Evolutionary conservation across 352 stramenopile genomes (phyloP), one percentile per base, ranked within the genome.

Genomic region (Globisporangium canariense): DNA sequence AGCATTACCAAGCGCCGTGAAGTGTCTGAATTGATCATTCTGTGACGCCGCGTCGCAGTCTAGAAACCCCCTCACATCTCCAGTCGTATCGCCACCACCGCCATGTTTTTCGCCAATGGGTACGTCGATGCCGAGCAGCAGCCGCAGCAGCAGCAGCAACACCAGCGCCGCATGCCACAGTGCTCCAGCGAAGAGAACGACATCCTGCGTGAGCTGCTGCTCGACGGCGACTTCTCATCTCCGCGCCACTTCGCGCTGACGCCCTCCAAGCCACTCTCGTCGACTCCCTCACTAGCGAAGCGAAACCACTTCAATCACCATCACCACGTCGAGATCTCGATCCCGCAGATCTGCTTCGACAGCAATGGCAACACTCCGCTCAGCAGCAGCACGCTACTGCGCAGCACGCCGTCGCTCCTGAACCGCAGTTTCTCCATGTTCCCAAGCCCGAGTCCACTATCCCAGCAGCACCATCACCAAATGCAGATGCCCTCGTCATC

Each of bases 81-180:
- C 50, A 8, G 25, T 28, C 25, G 25, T 36, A n/a, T 32, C 16
- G 13, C 25, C 36, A 36, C 1, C 32, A 36, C 4, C 32, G 57
- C 14, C 16, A 90, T 93, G 80, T 93, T 93, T 62, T 92, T 90
- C 61, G 76, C 81, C 22, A 87, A 77, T 62, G 77, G 78, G 47
- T 92, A 80, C 67, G 68, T 86, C 66, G 83, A 92, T 67, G 74
- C 79, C 61, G 79, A 89, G 53, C 52, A 58, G 18, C 57, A 52
- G 22, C 43, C 43, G 14, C 49, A 32, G 25, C 60, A 65, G 4
- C 50, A 59, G 7, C 60, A 58, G 38, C 60, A 65, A 40, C 60
- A 59, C 13, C 62, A 67, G 45, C 79, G 83, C 11, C 78, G 81
- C 9, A 60, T 69, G n/a, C 65, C 76, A 16, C 61, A 69, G 22